Conservation (phyloP, 768 basidiomycete species). For the Mycena sanguinolenta region DNA sequence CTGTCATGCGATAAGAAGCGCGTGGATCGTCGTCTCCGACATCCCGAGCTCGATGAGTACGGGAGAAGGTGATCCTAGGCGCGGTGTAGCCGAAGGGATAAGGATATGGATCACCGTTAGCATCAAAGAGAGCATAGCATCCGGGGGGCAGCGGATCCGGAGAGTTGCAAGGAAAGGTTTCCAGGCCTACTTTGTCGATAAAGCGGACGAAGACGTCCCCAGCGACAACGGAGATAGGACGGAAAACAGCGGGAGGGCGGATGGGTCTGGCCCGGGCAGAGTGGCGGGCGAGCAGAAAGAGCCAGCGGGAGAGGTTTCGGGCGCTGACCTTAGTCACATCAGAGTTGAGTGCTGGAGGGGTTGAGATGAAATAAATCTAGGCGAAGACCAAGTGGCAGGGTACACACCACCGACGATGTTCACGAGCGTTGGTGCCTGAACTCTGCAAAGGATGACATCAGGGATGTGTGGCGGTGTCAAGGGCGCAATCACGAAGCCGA, state of each 20-base stretch:
- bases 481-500: constrained; percentile 14
- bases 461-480: constrained; percentile 11
- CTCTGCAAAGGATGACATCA: constrained; percentile 19
- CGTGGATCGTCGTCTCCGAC: constrained; percentile 10
- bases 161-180: constrained; percentile 17
- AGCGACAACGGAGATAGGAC: constrained; percentile 21
- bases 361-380: constrained; percentile 1
- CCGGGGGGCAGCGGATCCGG: constrained; percentile 21
- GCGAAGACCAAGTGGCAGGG: not conserved
- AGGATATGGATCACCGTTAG: constrained; percentile 12
- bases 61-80: constrained; percentile 5
- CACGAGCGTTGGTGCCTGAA: not conserved
- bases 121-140: constrained; percentile 24
- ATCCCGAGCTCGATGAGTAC: constrained; percentile 1
- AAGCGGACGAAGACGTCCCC: constrained; percentile 15
- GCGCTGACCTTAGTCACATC: constrained; percentile 15
- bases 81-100: not conserved
- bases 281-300: constrained; percentile 20
- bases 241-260: constrained; percentile 26
- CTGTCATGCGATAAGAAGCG: constrained; percentile 20
- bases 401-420: constrained; percentile 12
- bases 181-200: constrained; percentile 10
- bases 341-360: constrained; percentile 16
- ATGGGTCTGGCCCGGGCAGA: not conserved
- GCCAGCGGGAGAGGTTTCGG: constrained; percentile 27